phyloP scores from a whole-genome alignment of 2,329 filamentous ascomycete genomes.

The Thielaviopsis cerberus region DNA sequence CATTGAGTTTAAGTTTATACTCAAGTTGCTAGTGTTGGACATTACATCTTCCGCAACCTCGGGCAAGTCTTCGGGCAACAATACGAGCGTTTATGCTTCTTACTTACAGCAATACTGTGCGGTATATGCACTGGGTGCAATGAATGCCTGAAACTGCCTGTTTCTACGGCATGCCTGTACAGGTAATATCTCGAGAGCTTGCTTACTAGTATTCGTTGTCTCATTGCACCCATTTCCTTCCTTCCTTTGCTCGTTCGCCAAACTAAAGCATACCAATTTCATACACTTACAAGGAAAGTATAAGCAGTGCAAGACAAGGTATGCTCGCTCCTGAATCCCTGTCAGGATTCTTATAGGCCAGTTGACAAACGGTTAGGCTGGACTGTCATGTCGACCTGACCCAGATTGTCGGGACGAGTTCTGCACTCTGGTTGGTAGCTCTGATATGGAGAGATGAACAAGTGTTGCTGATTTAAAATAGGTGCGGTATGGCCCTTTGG shows the following conservation, averaged over 20 bases:
- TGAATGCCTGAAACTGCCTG: too few relatives aligned
- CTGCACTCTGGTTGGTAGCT: neutral
- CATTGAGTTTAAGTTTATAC: too few relatives aligned
- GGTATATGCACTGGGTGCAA: too few relatives aligned
- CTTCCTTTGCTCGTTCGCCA: neutral
- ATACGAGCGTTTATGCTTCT: too few relatives aligned
- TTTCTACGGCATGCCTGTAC: too few relatives aligned
- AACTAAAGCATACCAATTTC: neutral
- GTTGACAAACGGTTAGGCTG: neutral
- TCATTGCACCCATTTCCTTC: neutral
- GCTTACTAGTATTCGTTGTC: too few relatives aligned
- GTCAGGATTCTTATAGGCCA: neutral
- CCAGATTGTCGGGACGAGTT: neutral
- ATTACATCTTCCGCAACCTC: too few relatives aligned
- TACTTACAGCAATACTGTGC: too few relatives aligned
- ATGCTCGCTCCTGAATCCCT: neutral
- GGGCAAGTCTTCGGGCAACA: too few relatives aligned
- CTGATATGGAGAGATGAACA: neutral
- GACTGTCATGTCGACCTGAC: neutral
- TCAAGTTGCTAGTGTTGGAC: too few relatives aligned
- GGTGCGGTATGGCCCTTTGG: neutral
- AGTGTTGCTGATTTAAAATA: neutral
- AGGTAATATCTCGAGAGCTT: too few relatives aligned
- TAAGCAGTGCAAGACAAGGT: neutral
- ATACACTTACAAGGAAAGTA: neutral